Base-by-base conservation (phyloP, 108 stramenopile species). In the Fragilariopsis cylindrus region DNA sequence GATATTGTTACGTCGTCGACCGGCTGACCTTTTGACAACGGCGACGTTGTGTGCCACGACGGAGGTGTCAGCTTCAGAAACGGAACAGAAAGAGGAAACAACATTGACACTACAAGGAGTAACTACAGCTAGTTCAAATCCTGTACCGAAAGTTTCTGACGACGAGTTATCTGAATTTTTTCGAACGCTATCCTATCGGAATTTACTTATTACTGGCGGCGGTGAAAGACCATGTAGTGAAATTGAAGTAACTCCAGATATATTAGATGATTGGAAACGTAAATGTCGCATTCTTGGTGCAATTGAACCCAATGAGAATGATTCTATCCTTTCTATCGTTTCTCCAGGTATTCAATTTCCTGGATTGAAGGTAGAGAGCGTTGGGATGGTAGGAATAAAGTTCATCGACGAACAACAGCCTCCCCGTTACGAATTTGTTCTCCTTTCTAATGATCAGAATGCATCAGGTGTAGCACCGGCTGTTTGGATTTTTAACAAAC, bases 401-500 rank as follows among this genome's bases (percentile, higher is more conserved):
- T 18, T 63, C 4, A 48, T 77, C 43, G 48, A 69, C 16, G 72
- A 57, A 43, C 11, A 11, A 4, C 57, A 50, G 6, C 53, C 3
- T 5, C 73, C 70, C 11, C 49, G 58, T 11, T 80, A 78, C 64
- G 72, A 82, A 69, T 79, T 84, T 56, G 47, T 72, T 8, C 48
- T 76, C 18, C 57, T 87, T 41, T 63, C 42, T 5, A 70, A 82
- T 21, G 71, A 80, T 55, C 60, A 76, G 12, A 48, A 21, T 39
- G 83, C 64, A 4, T 21, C 48, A 15, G 83, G 86, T 40, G 39
- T 76, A 11, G 43, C 69, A 18, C 75, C 81, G 3, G 60, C 77
- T 2, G 83, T 84, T 21, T 87, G 81, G 77, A 49, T 84, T 0
- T 87, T 69, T 76, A 80, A 84, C 69, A 75, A 84, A 60, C 69